Base-by-base conservation (phyloP, 768 basidiomycete genomes). In the Naganishia vishniacii region DNA sequence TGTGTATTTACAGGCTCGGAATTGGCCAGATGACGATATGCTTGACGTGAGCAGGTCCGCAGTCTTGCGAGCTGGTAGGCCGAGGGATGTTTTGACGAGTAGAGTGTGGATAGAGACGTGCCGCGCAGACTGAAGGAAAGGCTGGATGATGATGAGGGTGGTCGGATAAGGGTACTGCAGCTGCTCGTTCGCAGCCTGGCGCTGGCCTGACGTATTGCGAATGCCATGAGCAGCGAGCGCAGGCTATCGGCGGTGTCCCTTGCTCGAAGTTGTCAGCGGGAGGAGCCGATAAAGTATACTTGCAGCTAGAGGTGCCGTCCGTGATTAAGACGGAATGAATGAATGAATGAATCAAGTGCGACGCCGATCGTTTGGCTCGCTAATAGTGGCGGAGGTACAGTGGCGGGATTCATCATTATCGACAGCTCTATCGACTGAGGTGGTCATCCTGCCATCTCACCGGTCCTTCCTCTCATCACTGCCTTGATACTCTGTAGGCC, bases 21-120 rank as follows among this genome's bases (percentile, higher is more conserved):
- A 18, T 56, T 56, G n/a, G 53, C 53, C 9, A 56, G 32, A 40
- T 56, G 53, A 41, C 53, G 53, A 56, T 56, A 56, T 6, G 5
- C 26, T 3, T 41, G 34, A 11, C 11, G 4, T 5, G 11, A 25
- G 23, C 34, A 56, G 1, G 34, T 56, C 20, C 32, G 32, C 8
- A 56, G 25, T 5, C 23, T 20, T 56, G 53, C 53, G 12, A 40
- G 13, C 34, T 13, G 37, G 20, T 11, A 13, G 13, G 32, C n/a
- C 29, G n/a, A 8, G 9, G 16, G 37, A 40, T 40, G 37, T 16
- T 40, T 40, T 16, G 9, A n/a, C n/a, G n/a, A n/a, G n/a, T n/a
- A n/a, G n/a, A n/a, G n/a, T n/a, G n/a, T 7, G 34, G 15, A 37
- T n/a, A 51, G 49, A 13, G 13, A 25, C 1, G 1, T 18, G n/a